Evolutionary conservation across 2,329 filamentous ascomycete genomes (phyloP).

Genomic region (Fusarium dlaminii): DNA sequence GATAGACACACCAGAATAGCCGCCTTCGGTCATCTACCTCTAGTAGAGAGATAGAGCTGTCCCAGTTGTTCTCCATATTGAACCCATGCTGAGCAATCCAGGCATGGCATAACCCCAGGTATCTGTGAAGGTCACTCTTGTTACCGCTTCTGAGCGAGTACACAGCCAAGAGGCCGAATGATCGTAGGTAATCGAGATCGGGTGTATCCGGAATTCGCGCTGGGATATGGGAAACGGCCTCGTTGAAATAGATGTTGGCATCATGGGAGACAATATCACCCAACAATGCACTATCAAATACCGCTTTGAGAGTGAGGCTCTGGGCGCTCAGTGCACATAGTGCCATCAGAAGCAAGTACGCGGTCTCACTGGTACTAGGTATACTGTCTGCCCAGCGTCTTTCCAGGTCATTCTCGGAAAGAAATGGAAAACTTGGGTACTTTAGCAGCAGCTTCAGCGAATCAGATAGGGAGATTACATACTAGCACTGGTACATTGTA

Average conservation of each 20-base stretch:
- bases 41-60: not conserved
- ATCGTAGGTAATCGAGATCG: not conserved
- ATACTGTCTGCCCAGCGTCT: not conserved
- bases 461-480: not conserved
- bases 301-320: not conserved
- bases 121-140: not conserved
- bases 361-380: not conserved
- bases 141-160: not conserved
- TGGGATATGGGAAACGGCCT: not conserved
- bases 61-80: not conserved
- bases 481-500: constrained; percentile 4
- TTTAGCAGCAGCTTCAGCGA: not conserved
- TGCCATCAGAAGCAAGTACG: not conserved
- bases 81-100: not conserved
- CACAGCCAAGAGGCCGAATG: not conserved
- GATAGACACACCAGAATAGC: not conserved
- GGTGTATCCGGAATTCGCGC: not conserved
- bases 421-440: not conserved
- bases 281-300: not conserved
- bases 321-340: not conserved
- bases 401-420: not conserved
- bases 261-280: not conserved
- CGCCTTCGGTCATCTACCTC: not conserved
- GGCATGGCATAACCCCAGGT: not conserved
- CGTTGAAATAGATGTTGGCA: not conserved